phyloP scores from a whole-genome alignment of 2,329 filamentous ascomycete genomes.

The Mollisiaceae sp. region DNA sequence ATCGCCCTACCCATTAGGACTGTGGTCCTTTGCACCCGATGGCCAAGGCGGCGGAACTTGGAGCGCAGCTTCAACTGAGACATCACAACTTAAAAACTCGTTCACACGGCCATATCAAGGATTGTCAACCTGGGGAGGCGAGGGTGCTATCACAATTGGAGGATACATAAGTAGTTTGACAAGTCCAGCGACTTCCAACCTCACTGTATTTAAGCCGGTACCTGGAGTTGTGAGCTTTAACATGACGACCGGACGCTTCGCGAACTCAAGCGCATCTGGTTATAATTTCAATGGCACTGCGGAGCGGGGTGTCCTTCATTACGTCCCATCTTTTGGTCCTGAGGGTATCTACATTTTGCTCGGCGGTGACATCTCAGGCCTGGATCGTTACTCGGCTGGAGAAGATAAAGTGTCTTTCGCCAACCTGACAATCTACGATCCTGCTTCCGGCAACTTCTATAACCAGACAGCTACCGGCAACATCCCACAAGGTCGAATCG shows the following conservation, averaged over 20 bases:
- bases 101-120: constrained; percentile 20
- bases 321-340: constrained; percentile 22
- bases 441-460: constrained; percentile 16
- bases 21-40: constrained; percentile 21
- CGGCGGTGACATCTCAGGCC: constrained; percentile 14
- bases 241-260: constrained; percentile 21
- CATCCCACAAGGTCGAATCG: constrained; percentile 21
- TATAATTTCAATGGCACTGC: constrained; percentile 20
- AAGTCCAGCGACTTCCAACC: constrained; percentile 12
- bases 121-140: constrained; percentile 19
- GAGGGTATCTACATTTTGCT: constrained; percentile 19
- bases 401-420: constrained; percentile 14
- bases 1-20: constrained; percentile 11
- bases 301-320: constrained; percentile 16
- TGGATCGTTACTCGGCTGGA: constrained; percentile 10
- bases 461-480: constrained; percentile 26
- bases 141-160: constrained; percentile 14
- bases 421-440: constrained; percentile 26
- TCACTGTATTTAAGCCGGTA: constrained; percentile 9
- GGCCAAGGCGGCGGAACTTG: constrained; percentile 20
- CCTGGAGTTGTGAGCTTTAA: constrained; percentile 19
- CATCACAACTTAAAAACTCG: constrained; percentile 3
- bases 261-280: constrained; percentile 19
- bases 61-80: constrained; percentile 10
- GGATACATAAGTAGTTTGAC: constrained; percentile 17